phyloP scores from a whole-genome alignment of 202 grass and related monocot genomes.

The Thinopyrum obtusiflorum region DNA sequence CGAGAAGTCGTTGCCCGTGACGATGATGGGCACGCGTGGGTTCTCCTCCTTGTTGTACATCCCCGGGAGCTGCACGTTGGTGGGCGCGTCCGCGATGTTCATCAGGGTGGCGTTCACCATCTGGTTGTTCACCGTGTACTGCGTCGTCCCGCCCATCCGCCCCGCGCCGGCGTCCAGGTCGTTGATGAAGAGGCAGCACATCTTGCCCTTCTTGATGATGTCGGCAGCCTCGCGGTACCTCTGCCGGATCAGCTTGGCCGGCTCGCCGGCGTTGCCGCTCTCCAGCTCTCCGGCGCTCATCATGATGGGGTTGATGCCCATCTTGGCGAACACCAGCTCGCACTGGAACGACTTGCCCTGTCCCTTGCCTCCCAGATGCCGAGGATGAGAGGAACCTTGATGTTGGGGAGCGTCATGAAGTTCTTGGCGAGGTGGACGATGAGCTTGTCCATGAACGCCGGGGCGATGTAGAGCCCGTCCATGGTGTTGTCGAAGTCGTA shows the following conservation, averaged over 20 bases:
- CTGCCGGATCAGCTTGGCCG: constrained; percentile 83
- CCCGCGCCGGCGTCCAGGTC: constrained; percentile 87
- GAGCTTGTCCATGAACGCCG: constrained; percentile 92
- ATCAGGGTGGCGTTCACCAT: constrained; percentile 97
- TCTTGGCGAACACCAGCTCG: constrained; percentile 92
- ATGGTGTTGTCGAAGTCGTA: constrained; percentile 76
- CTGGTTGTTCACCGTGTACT: constrained; percentile 98
- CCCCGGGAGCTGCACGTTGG: constrained; percentile 88
- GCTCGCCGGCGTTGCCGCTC: constrained; percentile 88
- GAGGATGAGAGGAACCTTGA: constrained; percentile 86
- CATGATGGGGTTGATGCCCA: constrained; percentile 90
- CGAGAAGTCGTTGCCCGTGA: constrained; percentile 91
- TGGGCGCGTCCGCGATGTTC: constrained; percentile 95
- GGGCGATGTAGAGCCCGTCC: constrained; percentile 82
- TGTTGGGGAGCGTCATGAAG: constrained; percentile 88
- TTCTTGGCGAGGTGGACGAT: constrained; percentile 89
- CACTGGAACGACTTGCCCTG: constrained; percentile 94
- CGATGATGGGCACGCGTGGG: constrained; percentile 72
- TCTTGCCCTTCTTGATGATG: constrained; percentile 82
- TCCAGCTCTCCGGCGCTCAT: constrained; percentile 96
- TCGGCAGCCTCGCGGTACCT: constrained; percentile 82
- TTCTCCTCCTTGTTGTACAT: constrained; percentile 97
- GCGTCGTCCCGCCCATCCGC: constrained; percentile 77
- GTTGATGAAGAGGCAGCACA: constrained; percentile 93
- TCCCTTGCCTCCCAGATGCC: constrained; percentile 94